phyloP scores from a whole-genome alignment of 2,329 filamentous ascomycete species.

The Paecilomyces niveus region DNA sequence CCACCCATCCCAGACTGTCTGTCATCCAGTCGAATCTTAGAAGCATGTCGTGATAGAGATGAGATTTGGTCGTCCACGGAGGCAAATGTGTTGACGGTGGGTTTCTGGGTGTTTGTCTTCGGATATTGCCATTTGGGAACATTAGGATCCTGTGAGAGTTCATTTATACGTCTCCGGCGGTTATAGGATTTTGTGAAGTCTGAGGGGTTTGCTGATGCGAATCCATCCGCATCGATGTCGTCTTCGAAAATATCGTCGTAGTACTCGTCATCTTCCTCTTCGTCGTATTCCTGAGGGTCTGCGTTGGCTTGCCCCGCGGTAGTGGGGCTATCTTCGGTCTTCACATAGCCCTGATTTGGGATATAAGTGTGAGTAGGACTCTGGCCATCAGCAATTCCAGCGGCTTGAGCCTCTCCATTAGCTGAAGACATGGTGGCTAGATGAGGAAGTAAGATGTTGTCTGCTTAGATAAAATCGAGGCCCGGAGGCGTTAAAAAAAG shows the following conservation, averaged over 20 bases:
- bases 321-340: conserved; percentile 23
- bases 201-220: conserved; percentile 49
- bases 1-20: conserved; percentile 46
- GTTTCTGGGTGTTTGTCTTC: conserved; percentile 71
- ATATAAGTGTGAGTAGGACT: conserved; percentile 42
- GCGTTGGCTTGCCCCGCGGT: conserved; percentile 24
- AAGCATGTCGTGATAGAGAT: conserved; percentile 74
- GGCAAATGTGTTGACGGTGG: conserved; percentile 69
- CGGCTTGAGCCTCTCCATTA: conserved; percentile 9
- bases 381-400: conserved; percentile 38
- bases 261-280: conserved; percentile 51
- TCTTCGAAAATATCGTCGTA: conserved; percentile 55
- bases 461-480: not conserved
- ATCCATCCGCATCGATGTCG: conserved; percentile 48
- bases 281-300: conserved; percentile 39
- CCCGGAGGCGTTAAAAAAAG: not conserved
- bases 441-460: not conserved
- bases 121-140: conserved; percentile 53
- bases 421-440: conserved; percentile 18
- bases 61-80: conserved; percentile 83
- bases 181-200: conserved; percentile 87
- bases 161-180: conserved; percentile 65
- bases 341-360: conserved; percentile 43
- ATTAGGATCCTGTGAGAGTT: conserved; percentile 40
- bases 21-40: conserved; percentile 73